Percentiles rank a stretch among this genome's conserved stretches.
These are phyloP conservation scores for Coccomyxa sp. DNA, from an alignment of 139 green algal genomes.

Conservation along the genomic window DNA sequence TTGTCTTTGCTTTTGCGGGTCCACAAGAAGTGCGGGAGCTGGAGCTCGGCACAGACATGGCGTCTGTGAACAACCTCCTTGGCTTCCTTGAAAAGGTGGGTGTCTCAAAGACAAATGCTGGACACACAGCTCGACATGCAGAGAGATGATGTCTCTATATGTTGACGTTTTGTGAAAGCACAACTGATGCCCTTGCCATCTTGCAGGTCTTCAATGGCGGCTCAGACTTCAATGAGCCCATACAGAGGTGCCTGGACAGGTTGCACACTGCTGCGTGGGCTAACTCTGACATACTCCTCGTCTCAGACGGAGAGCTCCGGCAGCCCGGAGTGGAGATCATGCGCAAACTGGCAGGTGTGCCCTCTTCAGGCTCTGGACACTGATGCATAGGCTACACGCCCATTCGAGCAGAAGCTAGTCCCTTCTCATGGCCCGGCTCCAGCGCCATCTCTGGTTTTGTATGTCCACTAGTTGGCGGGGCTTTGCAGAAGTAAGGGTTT, in stretches of 20 bases:
- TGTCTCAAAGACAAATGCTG: no score
- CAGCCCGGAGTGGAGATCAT: constrained; percentile 78
- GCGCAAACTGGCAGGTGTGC: constrained; percentile 64
- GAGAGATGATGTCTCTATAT: neutral
- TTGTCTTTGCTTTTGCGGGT: constrained; percentile 82
- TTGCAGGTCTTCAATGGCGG: constrained; percentile 75
- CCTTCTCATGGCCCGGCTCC: neutral
- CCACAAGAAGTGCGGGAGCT: constrained; percentile 72
- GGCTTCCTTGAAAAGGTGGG: constrained; percentile 73
- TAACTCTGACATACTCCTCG: constrained; percentile 84
- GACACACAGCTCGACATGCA: no score
- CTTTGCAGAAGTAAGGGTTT: neutral
- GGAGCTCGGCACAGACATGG: constrained; percentile 72
- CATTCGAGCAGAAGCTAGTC: neutral
- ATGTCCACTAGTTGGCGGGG: neutral
- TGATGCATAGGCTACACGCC: neutral
- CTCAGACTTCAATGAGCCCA: constrained; percentile 82
- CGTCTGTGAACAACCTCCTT: constrained; percentile 72
- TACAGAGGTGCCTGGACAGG: constrained; percentile 66
- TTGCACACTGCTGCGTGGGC: constrained; percentile 76
- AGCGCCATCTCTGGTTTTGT: neutral
- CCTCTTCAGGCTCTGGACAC: neutral
- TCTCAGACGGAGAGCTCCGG: constrained; percentile 77
- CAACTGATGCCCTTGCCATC: neutral
- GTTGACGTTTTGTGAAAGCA: no score